Evolutionary conservation across 140 eudicot genomes (phyloP).

Genomic region (Stevia rebaudiana): DNA sequence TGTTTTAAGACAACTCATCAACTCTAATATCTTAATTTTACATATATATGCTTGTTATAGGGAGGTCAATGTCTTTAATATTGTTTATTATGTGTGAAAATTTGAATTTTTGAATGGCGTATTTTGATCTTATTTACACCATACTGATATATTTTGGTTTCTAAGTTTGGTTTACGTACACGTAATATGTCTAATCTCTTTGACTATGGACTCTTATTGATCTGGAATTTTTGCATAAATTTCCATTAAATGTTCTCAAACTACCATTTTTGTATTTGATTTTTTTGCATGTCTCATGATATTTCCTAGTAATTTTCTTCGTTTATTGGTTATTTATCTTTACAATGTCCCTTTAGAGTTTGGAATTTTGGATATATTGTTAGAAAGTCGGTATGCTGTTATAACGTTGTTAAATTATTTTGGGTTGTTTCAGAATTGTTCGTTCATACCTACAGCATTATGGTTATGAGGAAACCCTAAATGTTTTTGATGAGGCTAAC

Average conservation of each 20-base stretch:
- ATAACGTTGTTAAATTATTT: constrained; percentile 2
- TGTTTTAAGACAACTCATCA: too few species aligned
- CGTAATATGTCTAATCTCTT: neutral
- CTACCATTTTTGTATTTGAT: too few species aligned
- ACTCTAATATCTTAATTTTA: too few species aligned
- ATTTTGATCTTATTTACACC: neutral
- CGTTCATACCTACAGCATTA: constrained; percentile 85
- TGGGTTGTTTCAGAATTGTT: constrained; percentile 57
- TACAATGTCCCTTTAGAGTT: neutral
- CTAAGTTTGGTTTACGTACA: neutral
- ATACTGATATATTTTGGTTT: neutral
- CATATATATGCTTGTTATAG: neutral
- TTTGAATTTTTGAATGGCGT: neutral
- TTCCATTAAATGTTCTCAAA: neutral
- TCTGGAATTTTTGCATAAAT: neutral
- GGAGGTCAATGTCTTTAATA: neutral
- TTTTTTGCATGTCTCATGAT: too few species aligned
- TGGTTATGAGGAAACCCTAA: constrained; percentile 86
- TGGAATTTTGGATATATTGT: neutral
- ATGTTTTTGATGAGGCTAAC: constrained; percentile 59
- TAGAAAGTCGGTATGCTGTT: neutral
- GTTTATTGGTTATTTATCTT: neutral
- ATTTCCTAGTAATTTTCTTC: neutral
- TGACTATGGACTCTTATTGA: neutral
- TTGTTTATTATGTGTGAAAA: neutral